Conservation (phyloP, 2,329 filamentous ascomycete genomes). For the Ustilaginoidea virens region DNA sequence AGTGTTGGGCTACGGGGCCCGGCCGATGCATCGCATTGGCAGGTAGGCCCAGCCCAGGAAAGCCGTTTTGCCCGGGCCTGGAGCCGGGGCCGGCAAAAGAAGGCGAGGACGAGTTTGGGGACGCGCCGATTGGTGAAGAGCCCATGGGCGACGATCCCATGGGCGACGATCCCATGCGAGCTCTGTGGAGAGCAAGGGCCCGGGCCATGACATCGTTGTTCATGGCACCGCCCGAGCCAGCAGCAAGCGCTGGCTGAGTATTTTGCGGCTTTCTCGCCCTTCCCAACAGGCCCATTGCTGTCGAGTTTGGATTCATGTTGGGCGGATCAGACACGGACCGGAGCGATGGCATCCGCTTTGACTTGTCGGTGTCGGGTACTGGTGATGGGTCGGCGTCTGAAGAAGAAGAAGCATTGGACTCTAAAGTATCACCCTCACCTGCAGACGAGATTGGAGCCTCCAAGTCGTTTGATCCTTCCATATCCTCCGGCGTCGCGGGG, state of each 20-base stretch:
- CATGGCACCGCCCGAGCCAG: conserved; percentile 14
- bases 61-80: conserved; percentile 24
- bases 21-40: conserved; percentile 27
- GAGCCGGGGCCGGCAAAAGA: conserved; percentile 18
- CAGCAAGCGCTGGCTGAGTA: conserved; percentile 20
- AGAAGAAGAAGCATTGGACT: conserved; percentile 24
- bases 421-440: conserved; percentile 17
- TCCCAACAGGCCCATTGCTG: conserved; percentile 62
- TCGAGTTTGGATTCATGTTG: conserved; percentile 70
- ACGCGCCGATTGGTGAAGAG: conserved; percentile 16
- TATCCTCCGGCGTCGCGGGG: conserved; percentile 32
- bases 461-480: conserved; percentile 16
- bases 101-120: conserved; percentile 15
- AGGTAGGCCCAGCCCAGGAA: conserved; percentile 28
- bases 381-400: conserved; percentile 35
- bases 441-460: conserved; percentile 26
- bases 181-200: conserved; percentile 29
- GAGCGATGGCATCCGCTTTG: conserved; percentile 40
- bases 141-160: conserved; percentile 20
- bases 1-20: conserved; percentile 30
- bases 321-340: conserved; percentile 45
- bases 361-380: conserved; percentile 16
- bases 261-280: conserved; percentile 38
- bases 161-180: conserved; percentile 26
- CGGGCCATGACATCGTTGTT: conserved; percentile 30